Evolutionary conservation across 1,284 basidiomycete species (phyloP).

Genomic region (Mycosarcoma maydis): DNA sequence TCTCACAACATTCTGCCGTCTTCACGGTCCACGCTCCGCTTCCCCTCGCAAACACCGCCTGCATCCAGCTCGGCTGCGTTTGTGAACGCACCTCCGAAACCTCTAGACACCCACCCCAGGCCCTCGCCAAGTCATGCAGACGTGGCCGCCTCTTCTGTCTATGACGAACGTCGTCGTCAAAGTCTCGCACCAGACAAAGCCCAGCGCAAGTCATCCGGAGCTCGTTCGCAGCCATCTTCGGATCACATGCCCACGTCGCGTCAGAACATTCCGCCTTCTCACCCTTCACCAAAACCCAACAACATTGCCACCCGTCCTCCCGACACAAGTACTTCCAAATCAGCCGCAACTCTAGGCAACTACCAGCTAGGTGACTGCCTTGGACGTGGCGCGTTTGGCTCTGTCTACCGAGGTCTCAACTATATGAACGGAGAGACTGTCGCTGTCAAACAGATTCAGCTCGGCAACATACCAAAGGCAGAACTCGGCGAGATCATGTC

Average conservation of each 20-base stretch:
- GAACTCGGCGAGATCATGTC: slow-evolving; percentile 98
- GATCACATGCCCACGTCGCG: not conserved
- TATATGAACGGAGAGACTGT: slow-evolving; percentile 81
- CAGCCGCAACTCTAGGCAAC: slow-evolving; percentile 22
- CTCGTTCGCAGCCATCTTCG: not conserved
- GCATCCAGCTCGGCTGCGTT: not conserved
- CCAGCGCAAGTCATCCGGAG: slow-evolving; percentile 1
- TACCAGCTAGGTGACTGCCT: slow-evolving; percentile 81
- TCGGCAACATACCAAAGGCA: slow-evolving; percentile 89
- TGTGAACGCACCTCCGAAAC: not conserved
- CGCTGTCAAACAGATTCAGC: slow-evolving; percentile 70
- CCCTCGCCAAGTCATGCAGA: slow-evolving; percentile 15
- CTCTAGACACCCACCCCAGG: slow-evolving; percentile 20
- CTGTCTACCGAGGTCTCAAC: slow-evolving; percentile 92
- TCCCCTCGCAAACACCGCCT: slow-evolving; percentile 20
- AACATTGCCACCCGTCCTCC: not conserved
- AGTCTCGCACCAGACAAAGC: not conserved
- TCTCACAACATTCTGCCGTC: slow-evolving; percentile 30
- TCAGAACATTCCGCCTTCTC: slow-evolving; percentile 3
- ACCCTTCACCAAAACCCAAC: not conserved
- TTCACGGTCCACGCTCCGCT: slow-evolving; percentile 32
- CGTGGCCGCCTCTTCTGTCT: not conserved
- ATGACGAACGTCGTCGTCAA: slow-evolving; percentile 9
- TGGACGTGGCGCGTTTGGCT: slow-evolving; percentile 92
- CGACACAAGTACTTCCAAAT: not conserved